phyloP scores from a whole-genome alignment of 192 early-diverging fungal genomes.

The Coemansia guatemalensis region DNA sequence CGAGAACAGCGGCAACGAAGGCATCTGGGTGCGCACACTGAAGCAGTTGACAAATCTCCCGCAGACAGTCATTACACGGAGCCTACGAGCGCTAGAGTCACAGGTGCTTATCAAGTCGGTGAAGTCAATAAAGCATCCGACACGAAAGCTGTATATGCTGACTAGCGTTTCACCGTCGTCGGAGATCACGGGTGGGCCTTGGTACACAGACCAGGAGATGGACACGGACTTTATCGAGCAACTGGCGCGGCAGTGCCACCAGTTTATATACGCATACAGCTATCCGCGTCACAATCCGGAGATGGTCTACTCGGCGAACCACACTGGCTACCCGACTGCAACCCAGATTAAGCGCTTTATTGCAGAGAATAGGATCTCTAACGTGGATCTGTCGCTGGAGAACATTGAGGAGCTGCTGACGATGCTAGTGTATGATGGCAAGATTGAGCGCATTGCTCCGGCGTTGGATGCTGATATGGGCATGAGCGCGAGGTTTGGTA shows the following conservation, averaged over 20 bases:
- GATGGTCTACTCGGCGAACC: constrained; percentile 62
- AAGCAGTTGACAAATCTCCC: constrained; percentile 79
- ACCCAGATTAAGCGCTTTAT: constrained; percentile 71
- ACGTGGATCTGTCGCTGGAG: constrained; percentile 64
- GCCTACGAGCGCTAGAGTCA: constrained; percentile 79
- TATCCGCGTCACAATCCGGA: constrained; percentile 50
- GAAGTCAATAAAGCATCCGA: constrained; percentile 89
- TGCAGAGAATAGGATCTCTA: constrained; percentile 65
- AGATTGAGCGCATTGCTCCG: constrained; percentile 67
- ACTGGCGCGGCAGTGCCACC: constrained; percentile 68
- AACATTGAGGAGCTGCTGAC: constrained; percentile 82
- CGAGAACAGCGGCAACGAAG: constrained; percentile 75
- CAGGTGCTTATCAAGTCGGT: constrained; percentile 79
- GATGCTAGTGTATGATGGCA: constrained; percentile 84
- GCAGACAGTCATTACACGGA: constrained; percentile 69
- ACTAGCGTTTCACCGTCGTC: constrained; percentile 75
- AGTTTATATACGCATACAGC: constrained; percentile 64
- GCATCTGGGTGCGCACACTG: constrained; percentile 82
- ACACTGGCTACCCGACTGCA: constrained; percentile 70
- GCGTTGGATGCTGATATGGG: constrained; percentile 55
- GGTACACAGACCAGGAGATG: constrained; percentile 91
- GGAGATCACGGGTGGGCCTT: constrained; percentile 89
- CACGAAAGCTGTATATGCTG: constrained; percentile 89
- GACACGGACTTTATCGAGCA: constrained; percentile 89
- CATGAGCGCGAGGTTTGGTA: constrained; percentile 58